Evolutionary conservation across 257 asterid genomes (phyloP).

Genomic region (Fraxinus americana): DNA sequence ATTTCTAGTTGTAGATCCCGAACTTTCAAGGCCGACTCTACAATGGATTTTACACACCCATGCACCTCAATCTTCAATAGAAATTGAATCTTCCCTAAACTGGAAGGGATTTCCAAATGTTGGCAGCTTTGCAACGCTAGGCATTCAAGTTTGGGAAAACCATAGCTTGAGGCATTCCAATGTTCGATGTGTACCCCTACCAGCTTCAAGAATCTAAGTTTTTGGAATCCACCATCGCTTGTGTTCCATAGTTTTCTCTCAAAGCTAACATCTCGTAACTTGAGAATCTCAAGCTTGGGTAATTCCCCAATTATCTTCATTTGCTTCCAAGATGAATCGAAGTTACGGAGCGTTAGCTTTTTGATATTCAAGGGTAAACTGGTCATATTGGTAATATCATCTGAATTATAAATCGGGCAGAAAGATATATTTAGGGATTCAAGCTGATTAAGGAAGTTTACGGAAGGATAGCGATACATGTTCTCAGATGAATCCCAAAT

Average conservation of each 20-base stretch:
- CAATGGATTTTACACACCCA: neutral
- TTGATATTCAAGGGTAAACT: conserved; percentile 14
- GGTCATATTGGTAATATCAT: neutral
- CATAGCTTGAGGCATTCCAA: conserved; percentile 14
- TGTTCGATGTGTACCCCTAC: neutral
- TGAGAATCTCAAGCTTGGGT: conserved; percentile 25
- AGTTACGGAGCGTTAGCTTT: conserved; percentile 18
- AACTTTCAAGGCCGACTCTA: conserved; percentile 12
- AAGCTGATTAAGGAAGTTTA: conserved; percentile 15
- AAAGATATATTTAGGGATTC: conserved; percentile 3
- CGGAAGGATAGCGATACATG: conserved; percentile 11
- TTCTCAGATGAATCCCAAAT: too few species aligned
- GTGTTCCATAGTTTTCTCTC: conserved; percentile 12
- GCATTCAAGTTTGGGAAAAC: conserved; percentile 23
- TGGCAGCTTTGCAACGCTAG: conserved; percentile 17
- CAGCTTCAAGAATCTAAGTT: conserved; percentile 26
- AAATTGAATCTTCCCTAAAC: conserved; percentile 2
- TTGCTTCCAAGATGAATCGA: neutral
- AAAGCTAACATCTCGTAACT: neutral
- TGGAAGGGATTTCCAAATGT: neutral
- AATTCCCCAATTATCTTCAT: conserved; percentile 18
- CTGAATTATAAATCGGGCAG: too few species aligned
- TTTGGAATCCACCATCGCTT: conserved; percentile 21
- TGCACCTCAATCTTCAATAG: conserved; percentile 30
- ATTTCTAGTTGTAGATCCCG: conserved; percentile 13